Evolutionary conservation across 1,284 basidiomycete genomes (phyloP), one percentile per base, ranked within the genome.

Genomic region (Boletus smithii): DNA sequence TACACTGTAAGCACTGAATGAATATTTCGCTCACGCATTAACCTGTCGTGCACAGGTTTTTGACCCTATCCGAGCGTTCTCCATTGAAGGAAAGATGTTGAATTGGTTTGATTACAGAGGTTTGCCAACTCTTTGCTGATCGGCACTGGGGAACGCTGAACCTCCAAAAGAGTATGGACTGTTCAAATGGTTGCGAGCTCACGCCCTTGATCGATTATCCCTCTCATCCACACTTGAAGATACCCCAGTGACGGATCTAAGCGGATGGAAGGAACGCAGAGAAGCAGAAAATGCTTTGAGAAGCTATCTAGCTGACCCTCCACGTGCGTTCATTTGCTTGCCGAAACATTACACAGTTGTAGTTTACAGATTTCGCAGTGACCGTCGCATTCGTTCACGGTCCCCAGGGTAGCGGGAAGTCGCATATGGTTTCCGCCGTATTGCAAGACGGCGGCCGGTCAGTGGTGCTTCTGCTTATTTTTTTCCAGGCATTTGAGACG

Each of bases 341-440:
- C 14, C 36, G 29, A 18, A n/a, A 14, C 23, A n/a, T 16, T 6
- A 13, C 8, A 16, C 9, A 17, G 6, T 33, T 16, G 14, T 45
- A 8, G 20, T 27, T 53, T 14, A 57, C 43, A 41, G 26, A 33
- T n/a, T 40, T 48, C 11, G 29, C 44, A 84, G 83, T 68, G 20
- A 86, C 85, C 3, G 70, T 88, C 27, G 75, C 83, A n/a, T 88
- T 95, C 53, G 70, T 99, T 17, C 87, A 95, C 40, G 95, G 95
- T 1, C 95, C 95, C 0, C 85, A 88, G 49, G 95, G 95, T 2
- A 91, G 88, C 52, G 95, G 95, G 5, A 98, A 98, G 69, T 77
- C 77, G 4, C 75, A 75, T 7, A 76, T 98, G 68, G 68, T 97
- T 3, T 68, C 78, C 7, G 66, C 75, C 3, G 73, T 90, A 5